Percentiles rank a stretch among this genome's conserved stretches.
Conservation (phyloP, 208 protist species). For the Leishmania mexicana region DNA sequence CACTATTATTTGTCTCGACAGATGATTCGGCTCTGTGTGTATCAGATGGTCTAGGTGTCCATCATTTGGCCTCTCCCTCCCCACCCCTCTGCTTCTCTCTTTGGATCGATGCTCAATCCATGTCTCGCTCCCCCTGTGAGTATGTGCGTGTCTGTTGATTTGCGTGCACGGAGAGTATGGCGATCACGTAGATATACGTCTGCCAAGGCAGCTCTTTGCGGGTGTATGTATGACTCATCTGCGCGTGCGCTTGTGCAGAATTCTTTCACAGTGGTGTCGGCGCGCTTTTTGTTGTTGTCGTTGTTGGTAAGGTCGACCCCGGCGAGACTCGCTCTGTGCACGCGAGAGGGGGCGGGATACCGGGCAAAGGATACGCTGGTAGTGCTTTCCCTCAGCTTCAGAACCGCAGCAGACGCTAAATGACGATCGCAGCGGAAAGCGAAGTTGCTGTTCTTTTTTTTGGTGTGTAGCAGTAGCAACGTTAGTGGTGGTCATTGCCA, state of each 20-base stretch:
- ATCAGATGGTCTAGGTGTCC: too few species aligned
- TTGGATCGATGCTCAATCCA: neutral
- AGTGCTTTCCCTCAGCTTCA: neutral
- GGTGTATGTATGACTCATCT: neutral
- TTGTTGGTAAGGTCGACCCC: neutral
- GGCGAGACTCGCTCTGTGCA: neutral
- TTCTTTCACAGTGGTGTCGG: too few species aligned
- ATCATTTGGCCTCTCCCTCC: neutral
- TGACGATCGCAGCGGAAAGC: neutral
- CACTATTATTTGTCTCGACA: neutral
- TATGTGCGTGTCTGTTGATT: neutral
- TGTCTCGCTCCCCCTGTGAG: neutral
- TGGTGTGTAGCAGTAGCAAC: neutral
- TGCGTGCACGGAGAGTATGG: neutral
- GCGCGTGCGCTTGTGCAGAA: neutral
- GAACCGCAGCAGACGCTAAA: too few species aligned
- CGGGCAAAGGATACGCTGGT: neutral
- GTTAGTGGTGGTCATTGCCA: neutral
- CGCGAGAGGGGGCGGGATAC: neutral
- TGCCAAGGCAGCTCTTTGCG: neutral
- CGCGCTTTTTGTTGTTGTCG: neutral
- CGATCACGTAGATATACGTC: neutral
- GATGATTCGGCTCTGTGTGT: neutral
- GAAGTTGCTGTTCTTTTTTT: neutral
- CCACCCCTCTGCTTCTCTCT: neutral